Percentiles rank a stretch among this genome's conserved stretches.
phyloP scores from a whole-genome alignment of 2,329 filamentous ascomycete genomes.

The Phaeosphaeriaceae sp. region DNA sequence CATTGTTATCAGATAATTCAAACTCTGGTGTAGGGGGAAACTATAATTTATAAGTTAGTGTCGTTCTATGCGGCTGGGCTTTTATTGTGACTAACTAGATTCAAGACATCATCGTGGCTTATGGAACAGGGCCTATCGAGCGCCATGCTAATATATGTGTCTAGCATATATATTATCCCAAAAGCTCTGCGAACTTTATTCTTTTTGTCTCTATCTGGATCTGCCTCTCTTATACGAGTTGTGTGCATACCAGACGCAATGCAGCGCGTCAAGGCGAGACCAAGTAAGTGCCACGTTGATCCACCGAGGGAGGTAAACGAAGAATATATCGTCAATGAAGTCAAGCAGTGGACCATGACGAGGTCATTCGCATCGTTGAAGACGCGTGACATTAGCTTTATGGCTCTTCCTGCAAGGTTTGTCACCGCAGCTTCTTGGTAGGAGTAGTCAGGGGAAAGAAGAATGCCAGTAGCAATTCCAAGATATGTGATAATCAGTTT shows the following conservation, averaged over 20 bases:
- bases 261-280: constrained; percentile 16
- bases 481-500: constrained; percentile 5
- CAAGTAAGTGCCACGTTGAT: constrained; percentile 19
- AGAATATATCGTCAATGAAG: constrained; percentile 10
- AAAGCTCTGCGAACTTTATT: constrained; percentile 2
- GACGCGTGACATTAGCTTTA: constrained; percentile 6
- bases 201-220: constrained; percentile 8
- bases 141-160: constrained; percentile 13
- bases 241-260: constrained; percentile 19
- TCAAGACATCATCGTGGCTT: constrained; percentile 10
- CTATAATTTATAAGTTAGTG: too few relatives aligned
- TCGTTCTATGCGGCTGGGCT: too few relatives aligned
- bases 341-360: constrained; percentile 6
- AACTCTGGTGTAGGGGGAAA: neutral
- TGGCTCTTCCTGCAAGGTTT: constrained; percentile 1
- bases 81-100: neutral
- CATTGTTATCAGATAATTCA: neutral
- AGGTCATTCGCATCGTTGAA: constrained; percentile 4
- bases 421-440: constrained; percentile 8
- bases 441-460: constrained; percentile 6
- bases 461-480: constrained; percentile 11
- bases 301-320: constrained; percentile 14
- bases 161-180: constrained; percentile 15
- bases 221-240: constrained; percentile 1
- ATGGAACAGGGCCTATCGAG: constrained; percentile 16